phyloP scores from a whole-genome alignment of 2,329 filamentous ascomycete genomes.

The Amauroascus verrucosus region DNA sequence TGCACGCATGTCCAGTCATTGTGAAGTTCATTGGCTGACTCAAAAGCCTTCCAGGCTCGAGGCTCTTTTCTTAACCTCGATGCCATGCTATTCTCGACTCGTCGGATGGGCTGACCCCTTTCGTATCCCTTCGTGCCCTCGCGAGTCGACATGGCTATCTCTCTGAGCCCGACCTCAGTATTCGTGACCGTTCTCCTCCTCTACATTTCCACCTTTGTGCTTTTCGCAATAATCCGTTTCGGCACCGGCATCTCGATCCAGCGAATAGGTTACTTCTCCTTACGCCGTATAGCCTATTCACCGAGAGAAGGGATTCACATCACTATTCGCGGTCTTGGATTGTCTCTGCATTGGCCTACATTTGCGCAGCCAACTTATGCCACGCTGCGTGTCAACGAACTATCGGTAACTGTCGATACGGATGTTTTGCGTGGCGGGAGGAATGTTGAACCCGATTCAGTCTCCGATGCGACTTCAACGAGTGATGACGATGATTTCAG shows the following conservation, averaged over 20 bases:
- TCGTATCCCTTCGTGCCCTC: slow-evolving; percentile 8
- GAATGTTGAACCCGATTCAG: slow-evolving; percentile 11
- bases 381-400: slow-evolving; percentile 76
- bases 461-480: neutral
- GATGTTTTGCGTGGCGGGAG: slow-evolving; percentile 36
- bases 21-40: neutral
- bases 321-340: slow-evolving; percentile 76
- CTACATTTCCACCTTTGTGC: slow-evolving; percentile 83
- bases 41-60: slow-evolving; percentile 10
- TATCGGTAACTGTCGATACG: slow-evolving; percentile 73
- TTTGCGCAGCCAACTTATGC: slow-evolving; percentile 97
- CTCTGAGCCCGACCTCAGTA: slow-evolving; percentile 60
- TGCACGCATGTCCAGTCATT: neutral
- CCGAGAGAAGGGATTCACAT: slow-evolving; percentile 80
- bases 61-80: slow-evolving; percentile 14
- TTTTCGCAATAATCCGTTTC: slow-evolving; percentile 87
- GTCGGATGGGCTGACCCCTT: slow-evolving; percentile 13
- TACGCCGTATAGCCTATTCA: slow-evolving; percentile 82
- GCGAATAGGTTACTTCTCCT: slow-evolving; percentile 81
- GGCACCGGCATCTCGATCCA: slow-evolving; percentile 92
- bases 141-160: slow-evolving; percentile 33
- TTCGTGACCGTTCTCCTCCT: slow-evolving; percentile 74
- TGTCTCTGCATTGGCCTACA: slow-evolving; percentile 83
- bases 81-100: slow-evolving; percentile 7
- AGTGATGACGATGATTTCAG: neutral